A percentile compares a stretch with the other conserved stretches of the same genome.
Evolutionary conservation across 2,329 filamentous ascomycete species (phyloP).

Genomic region (Orbilia ellipsospora): DNA sequence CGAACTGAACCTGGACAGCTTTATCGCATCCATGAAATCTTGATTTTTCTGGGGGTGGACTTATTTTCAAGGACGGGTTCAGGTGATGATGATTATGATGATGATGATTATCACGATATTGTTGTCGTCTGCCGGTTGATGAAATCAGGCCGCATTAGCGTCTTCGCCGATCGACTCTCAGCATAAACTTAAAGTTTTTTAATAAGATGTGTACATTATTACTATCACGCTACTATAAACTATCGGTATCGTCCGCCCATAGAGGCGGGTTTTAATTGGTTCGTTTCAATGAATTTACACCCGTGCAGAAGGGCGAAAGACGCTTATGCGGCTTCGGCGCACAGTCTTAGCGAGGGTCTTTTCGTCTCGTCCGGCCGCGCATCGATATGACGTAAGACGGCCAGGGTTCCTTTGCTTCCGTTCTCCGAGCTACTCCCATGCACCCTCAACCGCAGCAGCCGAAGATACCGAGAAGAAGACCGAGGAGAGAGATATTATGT

Average conservation of each 20-base stretch:
- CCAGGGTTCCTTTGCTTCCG: slow-evolving; percentile 1
- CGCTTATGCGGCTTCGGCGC: slow-evolving; percentile 8
- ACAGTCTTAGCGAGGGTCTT: slow-evolving; percentile 27
- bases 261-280: background rate
- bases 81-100: background rate
- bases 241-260: background rate
- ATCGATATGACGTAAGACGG: slow-evolving; percentile 39
- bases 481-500: too few relatives aligned
- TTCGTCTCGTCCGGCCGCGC: slow-evolving; percentile 1
- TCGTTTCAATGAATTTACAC: background rate
- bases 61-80: too few relatives aligned
- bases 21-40: slow-evolving; percentile 88
- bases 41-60: background rate
- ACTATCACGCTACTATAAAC: background rate
- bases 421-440: background rate
- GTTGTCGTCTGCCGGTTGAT: background rate
- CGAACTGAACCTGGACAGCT: slow-evolving; percentile 94
- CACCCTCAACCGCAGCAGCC: background rate
- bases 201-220: slow-evolving; percentile 5
- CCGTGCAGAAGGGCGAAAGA: background rate
- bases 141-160: background rate
- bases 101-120: too few relatives aligned
- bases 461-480: background rate
- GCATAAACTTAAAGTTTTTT: slow-evolving; percentile 5
- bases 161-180: background rate